Evolutionary conservation across 2,329 filamentous ascomycete genomes (phyloP), one percentile per base, ranked within the genome.

Genomic region (Xylariaceae sp.): DNA sequence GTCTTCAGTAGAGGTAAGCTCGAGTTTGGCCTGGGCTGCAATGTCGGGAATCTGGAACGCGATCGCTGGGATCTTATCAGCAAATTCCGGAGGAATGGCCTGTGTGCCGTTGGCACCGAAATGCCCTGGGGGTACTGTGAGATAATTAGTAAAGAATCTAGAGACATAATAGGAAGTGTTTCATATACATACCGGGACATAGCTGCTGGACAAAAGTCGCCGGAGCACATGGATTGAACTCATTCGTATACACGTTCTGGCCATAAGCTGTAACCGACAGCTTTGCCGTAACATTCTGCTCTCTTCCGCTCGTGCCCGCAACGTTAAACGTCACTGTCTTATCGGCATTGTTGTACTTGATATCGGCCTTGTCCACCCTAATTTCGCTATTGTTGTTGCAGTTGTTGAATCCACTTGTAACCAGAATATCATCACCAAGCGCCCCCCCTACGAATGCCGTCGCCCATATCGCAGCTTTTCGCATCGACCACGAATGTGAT

Each of bases 41-140:
- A 99, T 88, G 70, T 99, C 92, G 43, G 94, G 94, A 26, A 99
- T 80, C 56, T 84, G 82, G 75, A 97, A 99, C 10, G 93, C 93
- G 61, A 99, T 96, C 2, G 84, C 76, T 1, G 94, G 94, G 33
- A 99, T 93, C 73, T 88, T 75, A 48, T 80, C 80, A 50, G 90
- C 85, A 67, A 86, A 93, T 56, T 85, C 67, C 0, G 81, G 73
- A 13, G 92, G 89, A 32, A 99, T 89, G 24, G 78, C 73, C 70
- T 94, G 88, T 3, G 75, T 76, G 40, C 92, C 93, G 36, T 77
- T 75, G 6, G 93, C 92, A 11, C 83, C 73, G 67, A 97, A 99
- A 5, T 72, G 74, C 20, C 90, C 89, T 3, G 79, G 76, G 10
- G 92, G 92, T 7, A 97, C 87, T 87, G 53, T 37, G 69, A 59